phyloP scores from a whole-genome alignment of 306 rosid species.

The Vigna radiata region DNA sequence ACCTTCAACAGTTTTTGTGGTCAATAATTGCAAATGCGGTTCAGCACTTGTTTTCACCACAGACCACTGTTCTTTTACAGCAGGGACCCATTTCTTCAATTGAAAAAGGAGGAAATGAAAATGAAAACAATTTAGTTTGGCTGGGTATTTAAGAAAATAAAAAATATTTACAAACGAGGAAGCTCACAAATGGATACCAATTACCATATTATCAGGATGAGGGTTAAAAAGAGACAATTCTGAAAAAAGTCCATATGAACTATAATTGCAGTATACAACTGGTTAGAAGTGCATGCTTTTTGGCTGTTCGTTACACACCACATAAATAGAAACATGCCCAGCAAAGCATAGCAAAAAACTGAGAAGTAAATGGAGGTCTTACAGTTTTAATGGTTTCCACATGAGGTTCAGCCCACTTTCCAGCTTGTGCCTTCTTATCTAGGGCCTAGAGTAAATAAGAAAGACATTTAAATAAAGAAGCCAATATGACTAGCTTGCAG shows the following conservation, averaged over 20 bases:
- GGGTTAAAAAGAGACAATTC: conserved; percentile 29
- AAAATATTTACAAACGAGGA: conserved; percentile 29
- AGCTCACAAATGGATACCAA: conserved; percentile 32
- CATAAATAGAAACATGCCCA: conserved; percentile 24
- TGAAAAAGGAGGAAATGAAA: conserved; percentile 39
- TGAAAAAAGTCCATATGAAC: conserved; percentile 21
- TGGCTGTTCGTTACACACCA: conserved; percentile 18
- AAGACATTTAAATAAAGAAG: conserved; percentile 39
- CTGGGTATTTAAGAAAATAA: conserved; percentile 28
- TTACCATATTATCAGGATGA: conserved; percentile 27
- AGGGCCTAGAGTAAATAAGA: conserved; percentile 58
- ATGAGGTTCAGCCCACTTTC: conserved; percentile 93
- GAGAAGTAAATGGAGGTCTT: conserved; percentile 50
- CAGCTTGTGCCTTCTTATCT: conserved; percentile 78
- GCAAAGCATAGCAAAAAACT: conserved; percentile 35
- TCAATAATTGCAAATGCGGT: conserved; percentile 68
- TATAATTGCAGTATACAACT: conserved; percentile 22
- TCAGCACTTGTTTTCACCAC: conserved; percentile 65
- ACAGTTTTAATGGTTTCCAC: conserved; percentile 77
- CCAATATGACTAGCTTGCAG: conserved; percentile 19
- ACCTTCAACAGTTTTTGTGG: conserved; percentile 63
- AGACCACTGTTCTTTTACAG: conserved; percentile 68
- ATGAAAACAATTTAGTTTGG: conserved; percentile 22
- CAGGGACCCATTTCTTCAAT: conserved; percentile 83
- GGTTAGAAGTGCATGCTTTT: conserved; percentile 5